Evolutionary conservation across 1,139 yeast species (phyloP), one percentile per base, ranked within the genome.

Genomic region (Magnusiomyces sp.): DNA sequence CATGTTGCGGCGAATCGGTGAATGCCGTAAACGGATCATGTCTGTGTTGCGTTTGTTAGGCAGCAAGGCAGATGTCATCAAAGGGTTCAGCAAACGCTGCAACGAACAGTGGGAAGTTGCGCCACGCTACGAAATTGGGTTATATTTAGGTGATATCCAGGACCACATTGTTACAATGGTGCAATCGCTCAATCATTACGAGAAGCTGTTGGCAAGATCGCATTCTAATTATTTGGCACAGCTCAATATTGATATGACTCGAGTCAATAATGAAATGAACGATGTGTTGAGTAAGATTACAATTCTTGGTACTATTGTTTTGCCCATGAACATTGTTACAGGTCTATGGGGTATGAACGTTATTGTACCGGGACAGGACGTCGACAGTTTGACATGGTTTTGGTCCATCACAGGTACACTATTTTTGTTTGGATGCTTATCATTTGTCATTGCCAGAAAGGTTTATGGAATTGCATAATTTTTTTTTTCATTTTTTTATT

Each of bases 271-370:
- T 62, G 97, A 90, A 59, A 90, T 95, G 76, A 92, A 92, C 65
- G 97, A 92, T 62, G 96, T 90, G 2, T 76, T 92, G 61, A 95
- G 97, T 2, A 87, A 90, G 63, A 87, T 92, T 51, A 88, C 97
- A 5, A 83, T 92, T 41, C 71, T 92, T 55, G 98, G 98, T 75
- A 89, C 97, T 0, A 86, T 92, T 54, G 95, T 92, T 7, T 71
- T 92, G 54, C 98, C 98, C 2, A 79, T 92, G 75, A 92, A 92
- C 64, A 87, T 92, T 51, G 83, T 92, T 23, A 92, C 98, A 0
- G 98, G 98, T 31, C 71, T 92, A 49, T 92, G 97, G 97, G 98
- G 98, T 54, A 92, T 92, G 98, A 92, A 92, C 70, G 95, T 95
- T 57, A 59, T 86, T 10, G 97, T 92, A 37, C 98, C 98, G 0